Percentiles rank a stretch among this genome's conserved stretches.
These are phyloP conservation scores for Anthoceros angustus DNA, from an alignment of 225 moss, liverwort and hornwort genomes.

Conservation along the genomic window DNA sequence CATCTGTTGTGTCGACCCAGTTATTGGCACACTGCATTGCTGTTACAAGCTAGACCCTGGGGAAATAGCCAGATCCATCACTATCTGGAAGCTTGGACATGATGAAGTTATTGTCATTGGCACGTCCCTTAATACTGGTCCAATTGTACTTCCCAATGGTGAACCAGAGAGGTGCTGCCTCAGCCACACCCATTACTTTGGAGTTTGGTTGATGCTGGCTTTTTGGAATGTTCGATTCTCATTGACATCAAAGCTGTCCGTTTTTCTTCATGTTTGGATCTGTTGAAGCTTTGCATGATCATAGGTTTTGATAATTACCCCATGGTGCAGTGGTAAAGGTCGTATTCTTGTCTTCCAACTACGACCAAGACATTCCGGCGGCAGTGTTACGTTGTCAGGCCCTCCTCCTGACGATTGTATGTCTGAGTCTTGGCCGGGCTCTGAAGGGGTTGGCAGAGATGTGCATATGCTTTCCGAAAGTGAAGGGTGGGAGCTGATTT, in stretches of 20 bases:
- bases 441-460: conserved; percentile 21
- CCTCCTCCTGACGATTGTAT: conserved; percentile 24
- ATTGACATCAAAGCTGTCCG: conserved; percentile 5
- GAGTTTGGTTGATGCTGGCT: neutral
- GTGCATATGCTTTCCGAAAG: conserved; percentile 43
- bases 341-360: conserved; percentile 74
- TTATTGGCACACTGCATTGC: conserved; percentile 57
- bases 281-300: conserved; percentile 8
- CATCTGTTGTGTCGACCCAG: conserved; percentile 90
- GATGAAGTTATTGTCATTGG: conserved; percentile 81
- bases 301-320: neutral
- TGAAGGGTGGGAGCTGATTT: conserved; percentile 56
- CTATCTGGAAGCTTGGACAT: conserved; percentile 50
- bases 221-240: neutral
- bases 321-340: conserved; percentile 57
- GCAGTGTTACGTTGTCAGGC: conserved; percentile 20
- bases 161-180: conserved; percentile 72
- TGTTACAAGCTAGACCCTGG: conserved; percentile 71
- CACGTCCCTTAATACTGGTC: conserved; percentile 47
- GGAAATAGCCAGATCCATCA: conserved; percentile 77
- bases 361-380: conserved; percentile 32
- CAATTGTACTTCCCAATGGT: conserved; percentile 51
- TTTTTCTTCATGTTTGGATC: conserved; percentile 10
- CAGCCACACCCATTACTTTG: neutral
- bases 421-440: conserved; percentile 22